Conservation (phyloP, 768 basidiomycete species). For the Lentinula edodes region DNA sequence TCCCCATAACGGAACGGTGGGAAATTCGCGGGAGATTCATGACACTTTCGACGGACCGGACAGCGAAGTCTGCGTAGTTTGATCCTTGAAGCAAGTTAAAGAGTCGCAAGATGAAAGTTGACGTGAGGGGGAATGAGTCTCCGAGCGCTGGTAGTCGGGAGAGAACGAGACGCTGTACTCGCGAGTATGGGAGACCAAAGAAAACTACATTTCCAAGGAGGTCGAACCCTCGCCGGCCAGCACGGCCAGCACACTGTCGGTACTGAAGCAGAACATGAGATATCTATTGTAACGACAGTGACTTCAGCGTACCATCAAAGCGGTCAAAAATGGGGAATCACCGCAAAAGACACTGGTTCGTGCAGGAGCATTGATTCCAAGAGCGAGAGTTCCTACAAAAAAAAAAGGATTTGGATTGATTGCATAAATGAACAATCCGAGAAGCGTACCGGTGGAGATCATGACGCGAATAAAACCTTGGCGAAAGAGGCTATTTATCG, state of each 20-base stretch:
- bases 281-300: neutral
- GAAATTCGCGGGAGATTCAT: slow-evolving; percentile 54
- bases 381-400: slow-evolving; percentile 45
- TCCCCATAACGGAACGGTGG: slow-evolving; percentile 49
- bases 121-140: slow-evolving; percentile 62
- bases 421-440: slow-evolving; percentile 20
- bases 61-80: slow-evolving; percentile 39
- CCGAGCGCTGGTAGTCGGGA: slow-evolving; percentile 59
- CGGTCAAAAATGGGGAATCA: slow-evolving; percentile 55
- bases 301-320: slow-evolving; percentile 44
- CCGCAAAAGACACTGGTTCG: slow-evolving; percentile 61
- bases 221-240: slow-evolving; percentile 68
- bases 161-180: slow-evolving; percentile 57
- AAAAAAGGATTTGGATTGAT: slow-evolving; percentile 19
- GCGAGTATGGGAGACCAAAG: slow-evolving; percentile 59
- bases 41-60: slow-evolving; percentile 44
- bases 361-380: slow-evolving; percentile 73
- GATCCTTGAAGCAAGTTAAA: slow-evolving; percentile 66
- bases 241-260: slow-evolving; percentile 70
- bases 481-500: slow-evolving; percentile 46
- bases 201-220: slow-evolving; percentile 68
- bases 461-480: slow-evolving; percentile 58
- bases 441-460: slow-evolving; percentile 45
- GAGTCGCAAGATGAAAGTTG: slow-evolving; percentile 58
- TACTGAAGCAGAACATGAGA: slow-evolving; percentile 33